Evolutionary conservation across 2,329 filamentous ascomycete species (phyloP), one percentile per base, ranked within the genome.

Genomic region (Sphaerulina musiva): DNA sequence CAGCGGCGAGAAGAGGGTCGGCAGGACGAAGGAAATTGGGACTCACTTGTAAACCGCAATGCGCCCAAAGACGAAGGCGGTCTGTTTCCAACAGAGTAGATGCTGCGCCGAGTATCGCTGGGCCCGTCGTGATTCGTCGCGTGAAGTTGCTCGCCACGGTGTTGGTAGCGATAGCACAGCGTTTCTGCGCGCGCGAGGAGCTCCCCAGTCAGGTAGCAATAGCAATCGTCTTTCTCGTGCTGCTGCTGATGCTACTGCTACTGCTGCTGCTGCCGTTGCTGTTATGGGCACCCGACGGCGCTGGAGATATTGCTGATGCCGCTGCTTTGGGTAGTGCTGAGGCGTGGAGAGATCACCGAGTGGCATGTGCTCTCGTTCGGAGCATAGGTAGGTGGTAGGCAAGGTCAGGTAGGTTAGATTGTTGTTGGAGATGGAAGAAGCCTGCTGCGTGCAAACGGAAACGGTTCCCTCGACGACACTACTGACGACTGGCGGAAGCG

Each of bases 51-150:
- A 14, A 41, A 51, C 51, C 47, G 31, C 44, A 51, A 46, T 32
- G 42, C 36, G 47, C 42, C 26, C 43, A 42, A 42, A 32, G 39
- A 51, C 39, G 23, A 32, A 58, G 57, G 52, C 55, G 57, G 57
- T 60, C 55, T 56, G 61, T 62, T 54, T 55, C 56, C 54, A 56
- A 48, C 42, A 57, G 51, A 58, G 53, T 57, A 49, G 32, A 50
- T 36, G 53, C 49, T 44, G 48, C 48, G 51, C 55, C 39, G 47
- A 47, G 41, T 43, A 14, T 44, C 34, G 17, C 40, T 29, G 41
- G 12, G 51, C 34, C 34, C 53, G 54, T 57, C 57, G 43, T 59
- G 58, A 59, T 60, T 59, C 54, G 56, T 55, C 47, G 54, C 50
- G 23, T 53, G 50, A 34, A 48, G 48, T 48, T 36, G 54, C 52